Conservation (phyloP, 2,329 filamentous ascomycete genomes). For the Clonostachys byssicola region DNA sequence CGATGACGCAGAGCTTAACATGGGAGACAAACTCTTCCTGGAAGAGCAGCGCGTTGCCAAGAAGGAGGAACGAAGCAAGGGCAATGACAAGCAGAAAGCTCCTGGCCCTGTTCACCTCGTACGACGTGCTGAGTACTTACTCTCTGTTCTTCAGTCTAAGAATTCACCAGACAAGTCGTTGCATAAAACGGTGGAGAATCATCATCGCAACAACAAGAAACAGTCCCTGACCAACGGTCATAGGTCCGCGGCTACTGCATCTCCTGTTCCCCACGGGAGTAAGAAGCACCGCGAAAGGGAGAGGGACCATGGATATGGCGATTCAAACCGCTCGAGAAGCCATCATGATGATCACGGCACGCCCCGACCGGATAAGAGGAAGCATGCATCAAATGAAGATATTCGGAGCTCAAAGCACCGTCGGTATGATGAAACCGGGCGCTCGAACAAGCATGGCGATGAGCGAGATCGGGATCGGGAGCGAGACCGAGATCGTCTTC, state of each 20-base stretch:
- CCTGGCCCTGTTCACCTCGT: slow-evolving; percentile 97
- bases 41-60: slow-evolving; percentile 98
- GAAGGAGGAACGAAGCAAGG: slow-evolving; percentile 85
- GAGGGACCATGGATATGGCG: slow-evolving; percentile 40
- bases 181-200: slow-evolving; percentile 81
- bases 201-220: slow-evolving; percentile 93
- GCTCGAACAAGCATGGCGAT: slow-evolving; percentile 26
- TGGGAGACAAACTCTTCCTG: slow-evolving; percentile 89
- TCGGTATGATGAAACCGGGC: slow-evolving; percentile 32
- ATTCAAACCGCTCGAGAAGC: slow-evolving; percentile 39
- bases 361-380: slow-evolving; percentile 56
- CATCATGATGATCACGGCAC: slow-evolving; percentile 46
- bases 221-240: slow-evolving; percentile 51
- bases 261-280: slow-evolving; percentile 54
- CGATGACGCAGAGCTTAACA: slow-evolving; percentile 81
- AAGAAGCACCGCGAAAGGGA: slow-evolving; percentile 44
- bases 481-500: slow-evolving; percentile 21
- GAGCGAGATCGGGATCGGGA: slow-evolving; percentile 23
- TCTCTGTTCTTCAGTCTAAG: slow-evolving; percentile 88
- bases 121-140: slow-evolving; percentile 86
- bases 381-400: slow-evolving; percentile 48
- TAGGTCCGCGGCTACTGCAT: slow-evolving; percentile 64
- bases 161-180: slow-evolving; percentile 73
- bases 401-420: slow-evolving; percentile 36
- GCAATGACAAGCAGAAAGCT: slow-evolving; percentile 76